Evolutionary conservation across 2,329 filamentous ascomycete species (phyloP).

Genomic region (Trichoderma sp.): DNA sequence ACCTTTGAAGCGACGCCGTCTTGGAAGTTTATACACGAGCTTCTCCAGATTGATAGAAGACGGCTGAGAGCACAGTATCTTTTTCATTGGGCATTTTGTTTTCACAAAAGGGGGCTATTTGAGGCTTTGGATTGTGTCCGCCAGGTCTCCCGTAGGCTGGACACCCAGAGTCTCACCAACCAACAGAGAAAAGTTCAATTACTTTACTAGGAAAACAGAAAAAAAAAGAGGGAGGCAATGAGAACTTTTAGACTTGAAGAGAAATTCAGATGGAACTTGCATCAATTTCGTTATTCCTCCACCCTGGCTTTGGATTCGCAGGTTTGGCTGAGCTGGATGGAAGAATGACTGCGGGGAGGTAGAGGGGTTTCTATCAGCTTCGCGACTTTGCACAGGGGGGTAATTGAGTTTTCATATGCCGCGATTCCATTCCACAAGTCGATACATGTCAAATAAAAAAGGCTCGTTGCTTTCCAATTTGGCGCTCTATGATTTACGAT

Average conservation of each 20-base stretch:
- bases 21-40: background rate
- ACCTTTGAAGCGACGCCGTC: background rate
- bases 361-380: background rate
- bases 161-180: background rate
- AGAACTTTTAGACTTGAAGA: background rate
- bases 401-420: background rate
- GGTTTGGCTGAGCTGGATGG: background rate
- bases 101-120: background rate
- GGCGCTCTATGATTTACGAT: background rate
- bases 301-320: background rate
- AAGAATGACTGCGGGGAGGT: background rate
- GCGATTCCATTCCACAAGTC: background rate
- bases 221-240: background rate
- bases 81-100: background rate
- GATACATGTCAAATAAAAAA: background rate
- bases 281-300: no score
- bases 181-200: background rate
- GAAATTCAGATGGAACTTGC: no score
- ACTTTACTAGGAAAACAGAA: background rate
- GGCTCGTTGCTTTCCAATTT: background rate
- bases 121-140: conserved; percentile 14
- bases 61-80: background rate
- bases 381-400: background rate
- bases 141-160: conserved; percentile 24
- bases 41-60: background rate